Evolutionary conservation across 1,284 basidiomycete genomes (phyloP).

Genomic region (Ganoderma lingzhi): DNA sequence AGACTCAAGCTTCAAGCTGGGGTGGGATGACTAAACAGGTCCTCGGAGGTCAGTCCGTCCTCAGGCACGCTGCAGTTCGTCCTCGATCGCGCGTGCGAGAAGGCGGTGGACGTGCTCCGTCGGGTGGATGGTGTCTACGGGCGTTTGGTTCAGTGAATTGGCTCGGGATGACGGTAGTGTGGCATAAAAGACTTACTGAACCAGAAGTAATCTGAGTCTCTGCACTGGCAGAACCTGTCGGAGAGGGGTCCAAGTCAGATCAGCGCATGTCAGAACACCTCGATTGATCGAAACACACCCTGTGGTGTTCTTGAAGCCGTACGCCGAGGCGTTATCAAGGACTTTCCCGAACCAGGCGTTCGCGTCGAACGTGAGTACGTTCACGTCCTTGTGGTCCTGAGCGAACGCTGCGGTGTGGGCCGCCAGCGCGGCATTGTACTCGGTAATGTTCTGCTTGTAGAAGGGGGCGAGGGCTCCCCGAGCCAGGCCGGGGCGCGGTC

Average conservation of each 20-base stretch:
- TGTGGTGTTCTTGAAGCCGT: constrained; percentile 60
- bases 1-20: not conserved
- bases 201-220: constrained; percentile 59
- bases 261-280: not conserved
- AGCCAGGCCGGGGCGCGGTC: constrained; percentile 53
- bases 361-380: constrained; percentile 58
- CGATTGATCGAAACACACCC: constrained; percentile 44
- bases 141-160: not conserved
- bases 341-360: constrained; percentile 56
- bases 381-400: constrained; percentile 46
- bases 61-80: constrained; percentile 42
- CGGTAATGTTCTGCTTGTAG: constrained; percentile 48
- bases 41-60: not conserved
- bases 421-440: constrained; percentile 53
- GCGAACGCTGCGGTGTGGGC: constrained; percentile 47
- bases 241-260: not conserved
- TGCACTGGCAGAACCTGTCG: constrained; percentile 60
- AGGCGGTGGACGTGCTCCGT: constrained; percentile 58
- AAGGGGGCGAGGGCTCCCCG: constrained; percentile 39
- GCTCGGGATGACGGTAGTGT: not conserved
- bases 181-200: constrained; percentile 48
- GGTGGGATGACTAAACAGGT: not conserved
- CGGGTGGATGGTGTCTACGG: constrained; percentile 55
- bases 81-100: constrained; percentile 52
- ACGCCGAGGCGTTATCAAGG: constrained; percentile 49